Base-by-base conservation (phyloP, 2,329 filamentous ascomycete genomes). In the Plenodomus tracheiphilus region DNA sequence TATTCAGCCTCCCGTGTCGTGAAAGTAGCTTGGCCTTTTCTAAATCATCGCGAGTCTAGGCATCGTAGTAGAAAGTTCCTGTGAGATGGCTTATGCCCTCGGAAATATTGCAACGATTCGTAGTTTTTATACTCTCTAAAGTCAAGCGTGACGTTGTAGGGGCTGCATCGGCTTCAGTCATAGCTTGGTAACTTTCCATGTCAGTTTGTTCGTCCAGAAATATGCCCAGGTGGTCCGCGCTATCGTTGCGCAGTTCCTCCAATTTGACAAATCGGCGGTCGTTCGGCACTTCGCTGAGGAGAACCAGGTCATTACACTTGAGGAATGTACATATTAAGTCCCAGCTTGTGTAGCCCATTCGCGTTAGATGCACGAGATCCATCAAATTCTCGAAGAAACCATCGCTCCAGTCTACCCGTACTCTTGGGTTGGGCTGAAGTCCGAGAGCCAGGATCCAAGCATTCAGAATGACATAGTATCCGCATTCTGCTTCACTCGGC, bases 381-480 rank as follows among this genome's bases (percentile, higher is more conserved):
- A 32, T 11, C 1, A 56, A 11, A 13, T 57, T 39, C 4, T 37
- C 2, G 25, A 48, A 48, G 15, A 59, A 59, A 2, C 20, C 2
- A 15, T 41, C 34, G 3, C 37, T 47, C 53, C 50, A 58, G 35
- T 36, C 21, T 7, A 44, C 34, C 3, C n/a, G 3, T 11, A 48
- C 44, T 5, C 48, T 22, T 7, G 37, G 43, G 19, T 61, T 56
- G 2, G 45, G 25, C 16, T 46, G 10, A 4, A 66, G 49, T 1
- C 64, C 61, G 21, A 65, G 30, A n/a, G 61, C 62, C 10, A 59
- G 16, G 1, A 51, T 20, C 62, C 58, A 66, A 2, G 47, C 61
- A 39, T 59, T 66, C 15, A 63, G 34, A 2, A 64, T 55, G 7
- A 39, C 35, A 19, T 54, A 51, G 36, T 56, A 61, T 4, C 59